phyloP scores from a whole-genome alignment of 306 rosid species.

The Pyrus communis region DNA sequence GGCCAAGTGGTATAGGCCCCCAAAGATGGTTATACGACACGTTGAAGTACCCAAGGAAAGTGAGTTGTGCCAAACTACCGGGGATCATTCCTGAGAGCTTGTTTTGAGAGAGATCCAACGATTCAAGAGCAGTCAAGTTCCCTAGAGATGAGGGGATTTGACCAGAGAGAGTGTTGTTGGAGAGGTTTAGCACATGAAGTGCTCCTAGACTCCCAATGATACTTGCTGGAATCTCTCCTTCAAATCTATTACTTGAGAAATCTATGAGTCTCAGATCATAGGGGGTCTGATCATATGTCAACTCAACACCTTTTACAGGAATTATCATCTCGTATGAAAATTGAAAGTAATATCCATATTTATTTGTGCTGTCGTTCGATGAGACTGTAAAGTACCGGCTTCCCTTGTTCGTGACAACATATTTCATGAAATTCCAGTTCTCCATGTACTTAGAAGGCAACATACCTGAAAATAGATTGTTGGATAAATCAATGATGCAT shows the following conservation, averaged over 20 bases:
- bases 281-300: too few relatives aligned
- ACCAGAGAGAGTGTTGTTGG: too few relatives aligned
- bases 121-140: conserved; percentile 1
- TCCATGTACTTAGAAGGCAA: not conserved
- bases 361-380: not conserved
- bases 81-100: conserved; percentile 14
- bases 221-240: too few relatives aligned
- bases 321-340: too few relatives aligned
- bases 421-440: not conserved
- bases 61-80: not conserved
- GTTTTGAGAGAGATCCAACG: conserved; percentile 9
- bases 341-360: rapidly evolving
- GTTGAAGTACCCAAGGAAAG: conserved; percentile 2
- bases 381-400: not conserved
- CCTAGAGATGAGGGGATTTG: too few relatives aligned
- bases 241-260: too few relatives aligned
- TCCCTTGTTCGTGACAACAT: not conserved
- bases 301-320: too few relatives aligned
- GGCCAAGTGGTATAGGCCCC: not conserved
- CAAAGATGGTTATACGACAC: not conserved
- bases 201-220: not conserved
- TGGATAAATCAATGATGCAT: not conserved
- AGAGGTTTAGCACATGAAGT: not conserved
- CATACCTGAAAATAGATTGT: conserved; percentile 4
- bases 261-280: too few relatives aligned